These are phyloP conservation scores for Fusarium equiseti DNA, from an alignment of 2,329 filamentous ascomycete species.

Conservation along the genomic window DNA sequence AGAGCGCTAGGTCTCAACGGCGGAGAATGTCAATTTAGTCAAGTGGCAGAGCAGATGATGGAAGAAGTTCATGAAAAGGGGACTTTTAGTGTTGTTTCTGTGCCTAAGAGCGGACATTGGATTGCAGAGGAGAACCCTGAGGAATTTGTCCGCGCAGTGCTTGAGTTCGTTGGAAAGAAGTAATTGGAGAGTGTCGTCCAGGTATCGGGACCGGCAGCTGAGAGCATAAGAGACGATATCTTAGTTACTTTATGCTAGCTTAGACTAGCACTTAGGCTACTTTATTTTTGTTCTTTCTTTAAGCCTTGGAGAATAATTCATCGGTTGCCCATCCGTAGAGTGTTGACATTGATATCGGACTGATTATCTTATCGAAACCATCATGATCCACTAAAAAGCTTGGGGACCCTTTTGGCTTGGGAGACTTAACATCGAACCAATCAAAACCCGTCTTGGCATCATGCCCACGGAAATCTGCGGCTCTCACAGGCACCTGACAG, in stretches of 20 bases:
- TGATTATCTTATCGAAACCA: constrained; percentile 41
- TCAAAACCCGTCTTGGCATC: constrained; percentile 34
- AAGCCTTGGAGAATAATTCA: too few species aligned
- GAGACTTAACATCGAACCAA: constrained; percentile 26
- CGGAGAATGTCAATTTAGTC: constrained; percentile 13
- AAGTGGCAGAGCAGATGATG: constrained; percentile 27
- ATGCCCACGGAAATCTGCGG: constrained; percentile 44
- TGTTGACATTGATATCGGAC: neutral
- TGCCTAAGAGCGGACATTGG: constrained; percentile 22
- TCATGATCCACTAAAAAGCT: constrained; percentile 22
- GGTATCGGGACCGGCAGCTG: neutral
- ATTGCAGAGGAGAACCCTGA: constrained; percentile 25
- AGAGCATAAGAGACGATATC: neutral
- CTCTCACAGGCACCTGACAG: constrained; percentile 28
- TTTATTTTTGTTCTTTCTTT: neutral
- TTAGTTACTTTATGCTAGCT: neutral
- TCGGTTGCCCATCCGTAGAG: neutral
- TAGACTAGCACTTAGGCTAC: neutral
- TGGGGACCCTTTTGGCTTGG: constrained; percentile 26
- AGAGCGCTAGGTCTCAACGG: constrained; percentile 16
- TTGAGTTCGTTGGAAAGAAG: constrained; percentile 20
- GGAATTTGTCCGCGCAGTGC: constrained; percentile 10
- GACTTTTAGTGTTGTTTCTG: constrained; percentile 10
- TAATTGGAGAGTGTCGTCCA: neutral
- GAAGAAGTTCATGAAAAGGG: constrained; percentile 17